Evolutionary conservation across 352 stramenopile species (phyloP), one percentile per base, ranked within the genome.

Genomic region (Pythium dissimile): DNA sequence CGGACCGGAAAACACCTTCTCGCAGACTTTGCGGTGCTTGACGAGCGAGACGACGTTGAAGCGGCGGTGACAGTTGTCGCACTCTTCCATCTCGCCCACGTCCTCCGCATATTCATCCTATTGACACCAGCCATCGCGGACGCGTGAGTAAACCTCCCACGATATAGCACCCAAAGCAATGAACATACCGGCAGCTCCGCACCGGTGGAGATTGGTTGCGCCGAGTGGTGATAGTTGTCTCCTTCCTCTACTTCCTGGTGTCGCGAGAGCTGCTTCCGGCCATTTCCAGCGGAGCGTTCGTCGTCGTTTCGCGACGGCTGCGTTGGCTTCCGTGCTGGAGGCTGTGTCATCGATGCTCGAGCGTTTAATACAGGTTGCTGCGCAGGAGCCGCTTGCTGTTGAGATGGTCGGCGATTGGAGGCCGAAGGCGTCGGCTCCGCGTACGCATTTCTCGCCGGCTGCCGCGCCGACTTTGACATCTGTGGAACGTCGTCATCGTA

Each of bases 11-110:
- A 96, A 96, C 24, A 96, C 88, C 52, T 96, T 97, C 8, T 82
- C 75, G 54, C 88, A 97, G 21, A 96, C 78, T 43, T 85, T 88
- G 23, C 76, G 62, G 60, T 97, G 89, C 57, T 96, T 96, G 20
- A 60, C 48, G 37, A 94, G 77, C 21, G 84, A 84, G 10, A 55
- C 66, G 24, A 77, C 38, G 55, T 89, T 94, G 62, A 97, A 97
- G 41, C 83, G 87, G 6, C 89, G 71, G 23, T 82, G 83, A 66
- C 89, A 97, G 45, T 84, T 89, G 26, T 64, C 61, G 50, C 88
- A 97, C 42, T 92, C 70, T 23, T 79, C 69, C 71, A 87, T 88
- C 42, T 81, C 64, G 49, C 84, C 77, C 3, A 53, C 26, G 16
- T 69, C 73, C 27, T 84, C 69, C 0, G 59, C 62, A 47, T 84